These are phyloP conservation scores for Coemansia sp. DNA, from an alignment of 192 early-diverging fungal genomes.

Conservation along the genomic window DNA sequence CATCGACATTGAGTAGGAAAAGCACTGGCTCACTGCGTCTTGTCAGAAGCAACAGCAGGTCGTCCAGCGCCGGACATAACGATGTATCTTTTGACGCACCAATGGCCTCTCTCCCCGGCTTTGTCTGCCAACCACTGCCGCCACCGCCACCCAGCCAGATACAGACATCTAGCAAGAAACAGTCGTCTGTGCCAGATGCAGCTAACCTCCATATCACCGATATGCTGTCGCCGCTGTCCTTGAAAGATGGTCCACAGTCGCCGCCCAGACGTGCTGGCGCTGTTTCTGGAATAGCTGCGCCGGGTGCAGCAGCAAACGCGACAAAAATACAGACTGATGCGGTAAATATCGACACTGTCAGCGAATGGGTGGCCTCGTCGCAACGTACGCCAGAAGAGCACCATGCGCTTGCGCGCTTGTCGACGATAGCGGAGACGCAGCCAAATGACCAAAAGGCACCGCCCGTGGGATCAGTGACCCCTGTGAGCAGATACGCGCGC, in stretches of 20 bases:
- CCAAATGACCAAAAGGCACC: conserved; percentile 11
- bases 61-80: neutral
- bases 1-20: conserved; percentile 13
- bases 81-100: conserved; percentile 2
- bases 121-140: conserved; percentile 41
- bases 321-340: neutral
- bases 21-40: conserved; percentile 11
- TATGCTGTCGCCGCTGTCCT: conserved; percentile 36
- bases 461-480: neutral
- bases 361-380: conserved; percentile 5
- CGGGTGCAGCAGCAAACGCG: neutral
- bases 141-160: conserved; percentile 11
- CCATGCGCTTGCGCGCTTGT: conserved; percentile 23
- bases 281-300: neutral
- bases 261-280: neutral
- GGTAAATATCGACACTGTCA: neutral
- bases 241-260: conserved; percentile 7
- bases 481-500: conserved; percentile 5
- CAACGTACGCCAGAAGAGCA: conserved; percentile 7
- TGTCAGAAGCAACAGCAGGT: neutral
- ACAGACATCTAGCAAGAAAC: neutral
- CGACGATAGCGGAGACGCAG: conserved; percentile 38
- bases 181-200: neutral
- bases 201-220: conserved; percentile 7
- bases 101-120: conserved; percentile 26